Base-by-base conservation (phyloP, 139 green algal species). In the Coccomyxa sp. region DNA sequence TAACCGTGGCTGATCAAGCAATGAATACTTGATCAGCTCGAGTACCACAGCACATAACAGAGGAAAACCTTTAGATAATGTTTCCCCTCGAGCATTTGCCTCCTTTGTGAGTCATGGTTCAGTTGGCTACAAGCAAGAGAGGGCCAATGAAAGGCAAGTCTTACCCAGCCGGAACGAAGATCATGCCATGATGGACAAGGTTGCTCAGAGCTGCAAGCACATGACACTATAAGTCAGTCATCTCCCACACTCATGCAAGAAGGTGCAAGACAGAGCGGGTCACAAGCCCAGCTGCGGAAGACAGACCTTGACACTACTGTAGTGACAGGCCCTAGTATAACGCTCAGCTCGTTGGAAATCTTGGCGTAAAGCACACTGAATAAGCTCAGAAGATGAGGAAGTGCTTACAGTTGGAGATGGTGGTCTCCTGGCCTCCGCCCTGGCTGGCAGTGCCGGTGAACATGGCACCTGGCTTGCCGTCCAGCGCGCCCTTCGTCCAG, bases 141-240 rank as follows among this genome's bases (percentile, higher is more conserved):
- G n/a, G n/a, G n/a, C n/a, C n/a, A n/a, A n/a, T n/a, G n/a, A n/a
- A n/a, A n/a, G n/a, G n/a, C 58, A 39, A 70, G 29, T 39, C 82
- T 76, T 92, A 95, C 55, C 92, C 93, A 6, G 86, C 34, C 0
- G 93, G 91, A 50, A 97, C 91, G 70, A 83, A 97, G 73, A 97
- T 90, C 90, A 97, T 97, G 77, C 93, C 93, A 69, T 97, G 92
- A 79, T 95, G 90, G 1, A 83, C 83, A n/a, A 95, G 81, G 79
- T 95, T 87, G 18, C 85, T 90, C 31, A 97, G 73, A 0, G 89
- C 84, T 27, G 90, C 70, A 58, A 70, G 31, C 40, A 8, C 39
- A 35, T 36, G 68, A 64, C 14, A 73, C n/a, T 8, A 73, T 72
- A 10, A 10, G 22, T 72, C 64, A 35, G 70, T n/a, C n/a, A n/a